A percentile compares a stretch with the other conserved stretches of the same genome.
phyloP scores from a whole-genome alignment of 2,329 filamentous ascomycete genomes.

The Arthrobotrys conoides region DNA sequence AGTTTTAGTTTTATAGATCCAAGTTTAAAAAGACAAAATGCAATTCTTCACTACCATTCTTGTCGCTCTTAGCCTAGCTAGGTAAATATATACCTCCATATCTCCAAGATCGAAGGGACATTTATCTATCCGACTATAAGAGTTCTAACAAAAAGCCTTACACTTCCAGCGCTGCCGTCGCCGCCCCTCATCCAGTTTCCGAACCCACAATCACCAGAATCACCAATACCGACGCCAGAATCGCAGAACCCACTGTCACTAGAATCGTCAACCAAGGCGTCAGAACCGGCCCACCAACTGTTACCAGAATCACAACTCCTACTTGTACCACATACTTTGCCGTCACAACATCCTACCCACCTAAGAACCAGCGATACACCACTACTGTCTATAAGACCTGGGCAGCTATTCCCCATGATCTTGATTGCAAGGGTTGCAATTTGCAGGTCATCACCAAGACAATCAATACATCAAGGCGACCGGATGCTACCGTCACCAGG shows the following conservation, averaged over 20 bases:
- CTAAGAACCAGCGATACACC: not conserved
- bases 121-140: not conserved
- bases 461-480: conserved; percentile 11
- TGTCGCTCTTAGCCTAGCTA: conserved; percentile 36
- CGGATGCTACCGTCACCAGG: conserved; percentile 16
- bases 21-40: conserved; percentile 23
- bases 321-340: conserved; percentile 23
- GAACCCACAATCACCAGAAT: conserved; percentile 3
- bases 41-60: conserved; percentile 32
- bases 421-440: conserved; percentile 41
- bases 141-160: not conserved
- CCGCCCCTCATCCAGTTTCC: conserved; percentile 11
- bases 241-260: conserved; percentile 26
- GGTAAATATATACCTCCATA: conserved; percentile 4
- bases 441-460: conserved; percentile 29
- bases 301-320: conserved; percentile 8
- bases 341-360: conserved; percentile 35
- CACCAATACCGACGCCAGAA: conserved; percentile 9
- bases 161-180: conserved; percentile 32
- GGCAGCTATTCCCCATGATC: conserved; percentile 32
- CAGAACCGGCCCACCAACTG: not conserved
- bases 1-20: not conserved
- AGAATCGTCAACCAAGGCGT: not conserved
- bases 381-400: conserved; percentile 34
- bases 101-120: not conserved